Evolutionary conservation across 306 rosid genomes (phyloP).

Genomic region (Notholithocarpus densiflorus): DNA sequence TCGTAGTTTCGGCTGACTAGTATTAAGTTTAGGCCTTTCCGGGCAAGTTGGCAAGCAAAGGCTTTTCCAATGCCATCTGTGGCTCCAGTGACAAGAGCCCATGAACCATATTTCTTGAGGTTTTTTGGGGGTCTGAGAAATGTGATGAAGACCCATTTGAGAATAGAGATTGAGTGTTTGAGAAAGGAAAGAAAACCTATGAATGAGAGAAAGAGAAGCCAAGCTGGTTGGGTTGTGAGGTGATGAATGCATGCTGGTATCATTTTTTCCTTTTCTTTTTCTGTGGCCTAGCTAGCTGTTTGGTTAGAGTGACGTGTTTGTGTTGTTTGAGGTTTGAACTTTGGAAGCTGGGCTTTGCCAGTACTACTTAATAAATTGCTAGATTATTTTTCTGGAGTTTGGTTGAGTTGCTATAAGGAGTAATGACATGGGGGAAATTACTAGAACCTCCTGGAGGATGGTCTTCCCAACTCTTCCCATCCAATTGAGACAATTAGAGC

Average conservation of each 20-base stretch:
- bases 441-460: too few relatives aligned
- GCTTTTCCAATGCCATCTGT: conserved; percentile 89
- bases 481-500: too few relatives aligned
- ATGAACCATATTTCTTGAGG: conserved; percentile 66
- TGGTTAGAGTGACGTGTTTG: neutral
- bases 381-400: too few relatives aligned
- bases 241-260: neutral
- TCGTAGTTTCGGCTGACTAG: conserved; percentile 51
- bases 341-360: too few relatives aligned
- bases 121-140: conserved; percentile 57
- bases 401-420: too few relatives aligned
- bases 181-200: conserved; percentile 43
- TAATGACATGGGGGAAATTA: too few relatives aligned
- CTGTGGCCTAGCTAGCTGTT: neutral
- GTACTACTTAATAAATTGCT: too few relatives aligned
- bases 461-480: too few relatives aligned
- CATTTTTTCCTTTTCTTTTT: neutral
- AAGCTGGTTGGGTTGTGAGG: conserved; percentile 17
- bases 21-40: conserved; percentile 57
- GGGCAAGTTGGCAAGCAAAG: conserved; percentile 55
- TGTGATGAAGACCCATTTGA: conserved; percentile 47
- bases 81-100: conserved; percentile 79
- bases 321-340: too few relatives aligned
- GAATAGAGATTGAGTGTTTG: conserved; percentile 7
- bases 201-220: conserved; percentile 28